A percentile compares a stretch with the other conserved stretches of the same genome.
Evolutionary conservation across 257 asterid genomes (phyloP).

Genomic region (Solanum chiquidenum): DNA sequence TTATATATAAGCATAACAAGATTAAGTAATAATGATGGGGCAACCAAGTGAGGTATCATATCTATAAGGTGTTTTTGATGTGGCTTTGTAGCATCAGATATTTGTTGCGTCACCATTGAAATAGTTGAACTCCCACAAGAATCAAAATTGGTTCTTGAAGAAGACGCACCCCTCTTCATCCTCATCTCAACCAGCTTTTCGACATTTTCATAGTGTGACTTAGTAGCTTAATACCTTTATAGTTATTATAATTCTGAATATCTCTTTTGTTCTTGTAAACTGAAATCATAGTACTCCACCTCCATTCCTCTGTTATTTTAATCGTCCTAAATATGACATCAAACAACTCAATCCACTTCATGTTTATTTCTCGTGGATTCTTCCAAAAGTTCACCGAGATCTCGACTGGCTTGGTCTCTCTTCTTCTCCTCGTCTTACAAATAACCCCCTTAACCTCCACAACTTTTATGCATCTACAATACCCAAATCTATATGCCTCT

Average conservation of each 20-base stretch:
- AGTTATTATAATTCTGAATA: background rate
- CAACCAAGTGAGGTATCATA: background rate
- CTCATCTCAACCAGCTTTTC: background rate
- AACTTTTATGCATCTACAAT: background rate
- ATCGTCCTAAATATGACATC: too few relatives aligned
- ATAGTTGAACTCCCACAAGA: background rate
- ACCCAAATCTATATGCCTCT: background rate
- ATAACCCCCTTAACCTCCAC: background rate
- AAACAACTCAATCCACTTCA: background rate
- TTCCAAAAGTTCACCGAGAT: background rate
- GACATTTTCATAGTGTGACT: background rate
- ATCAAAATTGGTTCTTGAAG: background rate
- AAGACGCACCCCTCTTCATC: background rate
- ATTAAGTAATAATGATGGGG: background rate
- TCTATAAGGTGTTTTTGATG: background rate
- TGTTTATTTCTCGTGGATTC: background rate
- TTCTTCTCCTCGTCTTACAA: background rate
- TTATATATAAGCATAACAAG: too few relatives aligned
- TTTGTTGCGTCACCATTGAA: background rate
- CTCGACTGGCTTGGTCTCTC: background rate
- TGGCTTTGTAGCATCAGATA: background rate
- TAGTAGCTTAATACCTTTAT: too few relatives aligned
- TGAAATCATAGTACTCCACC: background rate
- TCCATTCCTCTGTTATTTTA: background rate
- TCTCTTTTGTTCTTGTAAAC: background rate